Percentiles rank a stretch among this genome's conserved stretches.
These are phyloP conservation scores for Secale cereale DNA, from an alignment of 176 grass and related monocot species.

Conservation along the genomic window DNA sequence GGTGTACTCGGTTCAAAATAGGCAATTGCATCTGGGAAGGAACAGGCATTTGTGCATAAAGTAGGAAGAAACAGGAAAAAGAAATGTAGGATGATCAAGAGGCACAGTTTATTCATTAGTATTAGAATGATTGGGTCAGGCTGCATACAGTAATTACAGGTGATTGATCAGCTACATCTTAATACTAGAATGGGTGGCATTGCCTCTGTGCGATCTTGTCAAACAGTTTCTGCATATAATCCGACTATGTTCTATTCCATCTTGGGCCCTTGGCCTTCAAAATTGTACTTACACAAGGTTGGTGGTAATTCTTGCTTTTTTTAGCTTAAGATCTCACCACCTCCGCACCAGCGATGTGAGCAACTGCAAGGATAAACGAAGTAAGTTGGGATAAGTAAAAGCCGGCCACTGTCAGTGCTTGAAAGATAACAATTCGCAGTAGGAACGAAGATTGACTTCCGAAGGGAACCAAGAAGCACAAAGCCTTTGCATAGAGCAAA, in stretches of 20 bases:
- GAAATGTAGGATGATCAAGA: neutral
- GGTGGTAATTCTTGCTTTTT: neutral
- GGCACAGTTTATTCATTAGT: constrained; percentile 5
- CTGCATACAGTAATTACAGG: neutral
- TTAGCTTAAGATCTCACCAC: constrained; percentile 40
- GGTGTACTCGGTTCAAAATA: too few species aligned
- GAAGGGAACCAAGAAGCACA: neutral
- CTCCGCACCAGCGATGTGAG: constrained; percentile 76
- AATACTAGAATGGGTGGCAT: neutral
- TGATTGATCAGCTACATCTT: constrained; percentile 25
- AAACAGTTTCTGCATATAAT: neutral
- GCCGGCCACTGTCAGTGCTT: neutral
- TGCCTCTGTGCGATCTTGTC: neutral
- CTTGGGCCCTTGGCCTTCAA: constrained; percentile 34
- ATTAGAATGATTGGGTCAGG: neutral
- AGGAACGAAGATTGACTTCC: neutral
- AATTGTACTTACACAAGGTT: constrained; percentile 42
- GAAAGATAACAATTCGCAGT: neutral
- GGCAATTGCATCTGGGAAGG: neutral
- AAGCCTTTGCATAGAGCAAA: neutral
- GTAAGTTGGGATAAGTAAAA: neutral
- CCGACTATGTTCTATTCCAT: constrained; percentile 29
- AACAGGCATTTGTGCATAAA: neutral
- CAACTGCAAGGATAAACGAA: constrained; percentile 41
- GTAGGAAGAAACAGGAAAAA: neutral